A percentile compares a stretch with the other conserved stretches of the same genome.
Evolutionary conservation across 352 stramenopile species (phyloP).

Genomic region (Aphanomyces cochlioides): DNA sequence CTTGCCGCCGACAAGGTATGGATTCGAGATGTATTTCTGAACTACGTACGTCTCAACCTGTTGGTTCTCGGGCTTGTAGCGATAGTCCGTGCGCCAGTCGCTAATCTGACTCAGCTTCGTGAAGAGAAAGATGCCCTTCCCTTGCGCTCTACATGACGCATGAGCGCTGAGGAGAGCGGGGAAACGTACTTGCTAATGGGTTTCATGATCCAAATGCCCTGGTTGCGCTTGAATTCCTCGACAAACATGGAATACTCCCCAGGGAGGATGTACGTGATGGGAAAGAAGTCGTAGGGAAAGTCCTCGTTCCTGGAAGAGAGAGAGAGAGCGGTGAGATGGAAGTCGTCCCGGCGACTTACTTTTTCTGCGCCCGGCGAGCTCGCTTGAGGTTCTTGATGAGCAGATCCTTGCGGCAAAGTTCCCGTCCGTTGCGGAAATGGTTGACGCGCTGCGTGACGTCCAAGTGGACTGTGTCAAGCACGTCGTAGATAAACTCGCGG

Average conservation of each 20-base stretch:
- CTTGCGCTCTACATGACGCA: constrained; percentile 50
- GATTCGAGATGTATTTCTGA: constrained; percentile 92
- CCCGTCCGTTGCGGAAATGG: constrained; percentile 84
- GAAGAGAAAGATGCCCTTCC: constrained; percentile 94
- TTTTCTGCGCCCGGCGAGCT: constrained; percentile 27
- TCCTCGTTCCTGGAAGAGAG: constrained; percentile 23
- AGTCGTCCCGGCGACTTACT: constrained; percentile 2
- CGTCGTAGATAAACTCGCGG: constrained; percentile 88
- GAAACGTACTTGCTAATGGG: constrained; percentile 83
- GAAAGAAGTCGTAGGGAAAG: constrained; percentile 86
- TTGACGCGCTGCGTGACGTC: constrained; percentile 84
- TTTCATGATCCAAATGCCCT: constrained; percentile 96
- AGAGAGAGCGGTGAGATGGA: not conserved
- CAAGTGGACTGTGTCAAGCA: constrained; percentile 86
- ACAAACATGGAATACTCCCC: constrained; percentile 93
- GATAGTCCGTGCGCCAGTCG: constrained; percentile 90
- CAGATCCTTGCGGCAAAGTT: constrained; percentile 91
- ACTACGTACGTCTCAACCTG: constrained; percentile 92
- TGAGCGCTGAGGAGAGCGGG: not conserved
- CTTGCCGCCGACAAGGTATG: constrained; percentile 91
- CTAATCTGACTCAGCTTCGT: constrained; percentile 91
- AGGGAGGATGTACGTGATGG: constrained; percentile 91
- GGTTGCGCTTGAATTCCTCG: constrained; percentile 89
- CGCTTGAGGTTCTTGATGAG: constrained; percentile 96
- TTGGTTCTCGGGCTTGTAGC: constrained; percentile 68